Evolutionary conservation across 1,139 yeast genomes (phyloP).

Genomic region (Candida buenavistaensis): DNA sequence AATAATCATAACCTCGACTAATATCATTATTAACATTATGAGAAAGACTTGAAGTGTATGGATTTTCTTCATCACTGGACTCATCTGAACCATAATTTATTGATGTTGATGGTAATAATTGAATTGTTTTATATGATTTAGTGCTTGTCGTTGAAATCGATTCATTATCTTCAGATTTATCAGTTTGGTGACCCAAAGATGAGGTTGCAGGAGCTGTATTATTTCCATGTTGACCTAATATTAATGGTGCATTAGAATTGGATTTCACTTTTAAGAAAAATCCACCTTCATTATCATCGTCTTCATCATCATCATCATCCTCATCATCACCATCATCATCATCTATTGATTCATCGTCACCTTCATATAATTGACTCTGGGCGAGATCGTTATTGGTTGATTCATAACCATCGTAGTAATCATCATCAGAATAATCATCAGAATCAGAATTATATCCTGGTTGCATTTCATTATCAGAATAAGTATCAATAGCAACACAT

Average conservation of each 20-base stretch:
- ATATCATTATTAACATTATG: constrained; percentile 70
- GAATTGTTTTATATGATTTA: constrained; percentile 57
- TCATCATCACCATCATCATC: constrained; percentile 23
- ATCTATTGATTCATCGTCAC: constrained; percentile 24
- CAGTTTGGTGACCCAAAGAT: constrained; percentile 11
- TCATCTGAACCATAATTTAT: constrained; percentile 78
- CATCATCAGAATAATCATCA: constrained; percentile 21
- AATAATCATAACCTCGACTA: constrained; percentile 75
- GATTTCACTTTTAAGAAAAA: constrained; percentile 60
- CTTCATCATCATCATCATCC: constrained; percentile 39
- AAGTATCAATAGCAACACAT: constrained; percentile 68
- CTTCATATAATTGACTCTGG: constrained; percentile 44
- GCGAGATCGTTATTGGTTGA: constrained; percentile 91
- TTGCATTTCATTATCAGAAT: constrained; percentile 35
- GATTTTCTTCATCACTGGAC: constrained; percentile 55
- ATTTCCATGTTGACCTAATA: constrained; percentile 11
- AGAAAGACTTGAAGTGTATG: constrained; percentile 61
- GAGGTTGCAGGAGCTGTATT: constrained; percentile 9
- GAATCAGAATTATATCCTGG: constrained; percentile 34
- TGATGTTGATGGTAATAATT: constrained; percentile 77
- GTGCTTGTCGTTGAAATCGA: constrained; percentile 26
- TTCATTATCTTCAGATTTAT: constrained; percentile 28
- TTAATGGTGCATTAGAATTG: constrained; percentile 29
- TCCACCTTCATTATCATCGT: constrained; percentile 67
- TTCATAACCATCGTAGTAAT: constrained; percentile 42